Evolutionary conservation across 768 basidiomycete genomes (phyloP).

Genomic region (Lentinula sp.): DNA sequence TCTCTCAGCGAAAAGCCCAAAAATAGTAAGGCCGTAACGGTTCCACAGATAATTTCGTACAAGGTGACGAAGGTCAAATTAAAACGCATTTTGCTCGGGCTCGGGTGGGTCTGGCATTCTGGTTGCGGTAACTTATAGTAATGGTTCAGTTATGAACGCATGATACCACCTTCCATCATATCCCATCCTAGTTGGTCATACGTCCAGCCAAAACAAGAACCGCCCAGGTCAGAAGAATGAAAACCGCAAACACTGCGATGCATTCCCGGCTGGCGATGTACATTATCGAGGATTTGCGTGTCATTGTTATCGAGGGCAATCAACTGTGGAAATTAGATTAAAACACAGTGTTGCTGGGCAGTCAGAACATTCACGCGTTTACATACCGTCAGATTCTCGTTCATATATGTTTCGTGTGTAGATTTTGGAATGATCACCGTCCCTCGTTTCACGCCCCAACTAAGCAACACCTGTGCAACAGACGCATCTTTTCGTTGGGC

Average conservation of each 20-base stretch:
- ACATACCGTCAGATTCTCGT: constrained; percentile 33
- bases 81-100: no score
- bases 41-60: neutral
- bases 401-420: constrained; percentile 32
- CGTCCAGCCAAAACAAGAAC: constrained; percentile 30
- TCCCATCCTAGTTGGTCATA: constrained; percentile 31
- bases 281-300: constrained; percentile 26
- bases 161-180: constrained; percentile 22
- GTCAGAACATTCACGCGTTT: neutral
- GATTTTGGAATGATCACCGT: constrained; percentile 53
- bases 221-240: constrained; percentile 21
- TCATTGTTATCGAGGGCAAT: constrained; percentile 27
- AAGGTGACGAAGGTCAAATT: neutral
- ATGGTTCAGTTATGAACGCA: neutral
- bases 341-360: neutral
- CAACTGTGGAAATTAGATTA: constrained; percentile 18
- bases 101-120: no score
- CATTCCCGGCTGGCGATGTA: constrained; percentile 34
- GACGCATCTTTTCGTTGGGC: constrained; percentile 22
- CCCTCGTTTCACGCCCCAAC: constrained; percentile 52
- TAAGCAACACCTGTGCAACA: constrained; percentile 44
- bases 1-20: neutral
- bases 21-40: no score
- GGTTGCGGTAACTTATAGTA: no score
- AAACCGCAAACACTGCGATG: constrained; percentile 29